phyloP scores from a whole-genome alignment of 805 yeast genomes.

The Pichia eremophila region DNA sequence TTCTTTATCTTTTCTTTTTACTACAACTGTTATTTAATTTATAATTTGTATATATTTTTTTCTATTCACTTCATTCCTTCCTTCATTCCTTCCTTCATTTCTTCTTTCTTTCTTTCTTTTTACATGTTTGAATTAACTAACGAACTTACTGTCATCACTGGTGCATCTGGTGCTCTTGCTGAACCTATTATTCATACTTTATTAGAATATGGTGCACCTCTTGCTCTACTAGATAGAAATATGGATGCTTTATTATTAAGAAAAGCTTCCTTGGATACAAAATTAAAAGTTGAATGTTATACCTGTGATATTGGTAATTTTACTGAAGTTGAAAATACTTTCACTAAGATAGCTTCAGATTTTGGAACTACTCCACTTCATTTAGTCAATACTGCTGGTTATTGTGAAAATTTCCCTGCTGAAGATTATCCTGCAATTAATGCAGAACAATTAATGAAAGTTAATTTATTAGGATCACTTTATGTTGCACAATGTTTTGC shows the following conservation, averaged over 20 bases:
- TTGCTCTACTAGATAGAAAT: constrained; percentile 65
- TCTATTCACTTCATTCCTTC: background rate
- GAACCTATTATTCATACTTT: constrained; percentile 56
- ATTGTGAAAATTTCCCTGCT: constrained; percentile 73
- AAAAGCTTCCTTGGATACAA: constrained; percentile 34
- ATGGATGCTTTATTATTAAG: constrained; percentile 48
- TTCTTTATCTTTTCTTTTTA: no score
- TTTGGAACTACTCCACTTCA: constrained; percentile 56
- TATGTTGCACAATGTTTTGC: constrained; percentile 71
- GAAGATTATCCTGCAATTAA: constrained; percentile 64
- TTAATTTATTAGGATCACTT: constrained; percentile 65
- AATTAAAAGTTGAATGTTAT: constrained; percentile 45
- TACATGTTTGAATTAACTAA: constrained; percentile 64
- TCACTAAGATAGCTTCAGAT: constrained; percentile 44
- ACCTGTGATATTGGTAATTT: constrained; percentile 67
- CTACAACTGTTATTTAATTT: no score
- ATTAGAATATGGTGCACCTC: constrained; percentile 66
- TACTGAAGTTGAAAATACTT: constrained; percentile 45
- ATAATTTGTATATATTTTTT: no score
- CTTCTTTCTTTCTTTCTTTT: constrained; percentile 24
- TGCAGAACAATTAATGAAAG: constrained; percentile 60
- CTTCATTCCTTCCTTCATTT: background rate
- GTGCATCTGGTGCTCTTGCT: constrained; percentile 76
- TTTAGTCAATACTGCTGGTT: constrained; percentile 75
- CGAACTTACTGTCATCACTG: constrained; percentile 64